phyloP scores from a whole-genome alignment of 75 land plant genomes.

The Isoetes taiwanensis region DNA sequence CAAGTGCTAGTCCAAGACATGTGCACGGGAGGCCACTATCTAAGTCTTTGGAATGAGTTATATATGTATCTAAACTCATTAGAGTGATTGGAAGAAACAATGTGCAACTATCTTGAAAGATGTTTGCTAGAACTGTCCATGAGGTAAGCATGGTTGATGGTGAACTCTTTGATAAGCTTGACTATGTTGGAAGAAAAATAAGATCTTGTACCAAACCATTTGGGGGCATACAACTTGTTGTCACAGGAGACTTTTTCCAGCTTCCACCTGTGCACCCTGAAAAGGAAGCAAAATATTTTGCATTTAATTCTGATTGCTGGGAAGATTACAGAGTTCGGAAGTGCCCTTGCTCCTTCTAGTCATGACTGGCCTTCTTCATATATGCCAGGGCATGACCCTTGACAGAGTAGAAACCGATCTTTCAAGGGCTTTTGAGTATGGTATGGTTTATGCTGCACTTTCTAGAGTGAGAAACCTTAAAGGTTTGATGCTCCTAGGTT shows the following conservation, averaged over 20 bases:
- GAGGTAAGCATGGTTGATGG: constrained; percentile 73
- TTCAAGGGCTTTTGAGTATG: constrained; percentile 44
- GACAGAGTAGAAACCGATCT: constrained; percentile 51
- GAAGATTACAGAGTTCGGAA: no score
- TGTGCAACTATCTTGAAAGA: no score
- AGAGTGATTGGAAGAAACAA: no score
- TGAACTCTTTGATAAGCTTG: constrained; percentile 48
- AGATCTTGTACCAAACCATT: constrained; percentile 14
- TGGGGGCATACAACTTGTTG: constrained; percentile 66
- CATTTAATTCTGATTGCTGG: constrained; percentile 77
- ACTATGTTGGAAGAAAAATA: constrained; percentile 32
- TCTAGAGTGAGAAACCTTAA: constrained; percentile 49
- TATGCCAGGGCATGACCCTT: constrained; percentile 78
- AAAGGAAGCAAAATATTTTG: constrained; percentile 30
- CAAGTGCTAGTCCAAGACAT: no score
- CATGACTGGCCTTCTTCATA: no score
- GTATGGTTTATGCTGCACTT: constrained; percentile 74
- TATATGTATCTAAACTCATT: no score
- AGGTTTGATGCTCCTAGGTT: constrained; percentile 46
- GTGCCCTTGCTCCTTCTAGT: no score
- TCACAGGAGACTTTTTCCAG: constrained; percentile 67
- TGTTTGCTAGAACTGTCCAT: no score
- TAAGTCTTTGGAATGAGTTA: no score
- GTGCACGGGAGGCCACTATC: no score
- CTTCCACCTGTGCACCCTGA: constrained; percentile 37